These are phyloP conservation scores for Paraphoma sp. DNA, from an alignment of 2,329 filamentous ascomycete species.

Conservation along the genomic window DNA sequence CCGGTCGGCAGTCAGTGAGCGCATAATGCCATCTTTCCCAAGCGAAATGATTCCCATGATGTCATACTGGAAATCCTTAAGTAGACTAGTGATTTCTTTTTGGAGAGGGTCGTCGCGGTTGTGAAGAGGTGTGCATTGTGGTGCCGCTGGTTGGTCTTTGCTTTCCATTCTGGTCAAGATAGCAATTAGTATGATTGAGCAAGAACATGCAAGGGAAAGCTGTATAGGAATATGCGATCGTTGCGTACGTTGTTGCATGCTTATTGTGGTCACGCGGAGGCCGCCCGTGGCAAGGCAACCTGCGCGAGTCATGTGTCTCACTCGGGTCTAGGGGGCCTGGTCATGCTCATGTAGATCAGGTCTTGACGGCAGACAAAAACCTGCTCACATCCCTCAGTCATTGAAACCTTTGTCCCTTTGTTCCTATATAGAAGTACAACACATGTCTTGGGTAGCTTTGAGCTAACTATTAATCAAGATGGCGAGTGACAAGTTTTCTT, in stretches of 20 bases:
- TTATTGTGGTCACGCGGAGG: neutral
- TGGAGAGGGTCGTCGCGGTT: slow-evolving; percentile 8
- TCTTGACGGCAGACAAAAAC: no score
- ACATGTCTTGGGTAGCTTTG: no score
- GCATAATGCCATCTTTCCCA: slow-evolving; percentile 11
- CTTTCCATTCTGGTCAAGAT: neutral
- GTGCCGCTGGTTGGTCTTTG: neutral
- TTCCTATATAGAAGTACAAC: no score
- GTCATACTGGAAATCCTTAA: slow-evolving; percentile 6
- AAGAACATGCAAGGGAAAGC: neutral
- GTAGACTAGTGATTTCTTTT: slow-evolving; percentile 4
- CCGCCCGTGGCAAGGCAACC: neutral
- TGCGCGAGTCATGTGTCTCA: neutral
- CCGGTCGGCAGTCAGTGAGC: slow-evolving; percentile 10
- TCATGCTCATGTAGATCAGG: neutral
- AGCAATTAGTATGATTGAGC: no score
- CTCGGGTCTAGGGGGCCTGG: neutral
- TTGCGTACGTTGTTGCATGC: neutral
- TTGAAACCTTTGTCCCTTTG: no score
- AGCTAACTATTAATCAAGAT: no score
- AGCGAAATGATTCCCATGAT: slow-evolving; percentile 8
- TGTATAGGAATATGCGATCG: no score
- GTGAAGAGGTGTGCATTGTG: neutral
- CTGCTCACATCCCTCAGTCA: no score
- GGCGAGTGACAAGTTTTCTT: no score